Conservation (phyloP, 176 grass and related monocot species). For the Pharus latifolius region DNA sequence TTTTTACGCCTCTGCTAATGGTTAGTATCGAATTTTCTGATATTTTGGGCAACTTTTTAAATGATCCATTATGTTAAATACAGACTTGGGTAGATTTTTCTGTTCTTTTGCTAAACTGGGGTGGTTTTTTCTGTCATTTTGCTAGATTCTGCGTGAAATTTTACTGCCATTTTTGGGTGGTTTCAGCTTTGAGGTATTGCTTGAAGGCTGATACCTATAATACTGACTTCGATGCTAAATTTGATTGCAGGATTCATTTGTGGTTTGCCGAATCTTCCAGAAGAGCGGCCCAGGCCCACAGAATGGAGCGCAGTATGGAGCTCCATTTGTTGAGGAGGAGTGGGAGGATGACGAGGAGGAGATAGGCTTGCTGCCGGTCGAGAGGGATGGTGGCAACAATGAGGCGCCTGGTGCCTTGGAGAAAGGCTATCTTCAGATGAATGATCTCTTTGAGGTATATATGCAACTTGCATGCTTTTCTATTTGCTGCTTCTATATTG, state of each 20-base stretch:
- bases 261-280: slow-evolving; percentile 95
- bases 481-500: background rate
- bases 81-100: background rate
- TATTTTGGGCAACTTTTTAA: no score
- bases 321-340: slow-evolving; percentile 92
- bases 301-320: slow-evolving; percentile 92
- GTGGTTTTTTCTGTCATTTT: background rate
- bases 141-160: background rate
- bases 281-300: slow-evolving; percentile 78
- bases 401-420: slow-evolving; percentile 43
- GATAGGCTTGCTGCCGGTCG: slow-evolving; percentile 36
- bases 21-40: no score
- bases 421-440: slow-evolving; percentile 65
- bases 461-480: background rate
- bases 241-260: slow-evolving; percentile 55
- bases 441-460: slow-evolving; percentile 61
- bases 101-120: background rate
- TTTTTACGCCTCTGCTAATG: no score
- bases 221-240: slow-evolving; percentile 1
- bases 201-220: background rate
- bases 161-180: background rate
- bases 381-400: slow-evolving; percentile 7
- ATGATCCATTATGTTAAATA: no score
- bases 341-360: slow-evolving; percentile 59
- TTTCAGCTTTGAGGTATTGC: no score